These are phyloP conservation scores for Xylariaceae sp. DNA, from an alignment of 2,329 filamentous ascomycete species.

Conservation along the genomic window DNA sequence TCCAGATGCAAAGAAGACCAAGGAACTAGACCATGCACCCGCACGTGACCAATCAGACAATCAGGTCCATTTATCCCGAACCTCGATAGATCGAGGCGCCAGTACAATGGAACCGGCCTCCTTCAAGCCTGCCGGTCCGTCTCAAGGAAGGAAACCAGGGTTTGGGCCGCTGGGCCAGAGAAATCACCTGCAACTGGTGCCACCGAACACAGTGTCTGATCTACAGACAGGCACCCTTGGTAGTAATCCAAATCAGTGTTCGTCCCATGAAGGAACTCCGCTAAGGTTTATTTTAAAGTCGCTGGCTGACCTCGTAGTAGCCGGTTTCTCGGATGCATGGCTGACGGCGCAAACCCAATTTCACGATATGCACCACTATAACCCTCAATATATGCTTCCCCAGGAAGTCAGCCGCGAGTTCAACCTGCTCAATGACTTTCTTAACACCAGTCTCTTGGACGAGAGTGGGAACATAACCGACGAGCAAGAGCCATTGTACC, in stretches of 20 bases:
- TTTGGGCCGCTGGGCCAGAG: constrained; percentile 45
- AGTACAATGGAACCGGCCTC: constrained; percentile 52
- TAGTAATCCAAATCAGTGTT: constrained; percentile 69
- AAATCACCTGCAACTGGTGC: constrained; percentile 61
- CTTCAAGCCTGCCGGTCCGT: constrained; percentile 34
- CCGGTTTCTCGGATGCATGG: constrained; percentile 79
- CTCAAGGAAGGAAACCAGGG: constrained; percentile 38
- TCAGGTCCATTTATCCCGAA: constrained; percentile 47
- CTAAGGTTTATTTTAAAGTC: constrained; percentile 19
- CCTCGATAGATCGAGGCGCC: constrained; percentile 49
- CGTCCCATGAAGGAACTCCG: constrained; percentile 39
- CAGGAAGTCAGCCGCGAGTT: constrained; percentile 96
- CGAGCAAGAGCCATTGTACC: constrained; percentile 48
- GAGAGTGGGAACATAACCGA: constrained; percentile 68
- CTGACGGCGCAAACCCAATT: constrained; percentile 74
- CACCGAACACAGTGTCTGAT: constrained; percentile 63
- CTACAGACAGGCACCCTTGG: constrained; percentile 57
- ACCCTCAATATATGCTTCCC: constrained; percentile 88
- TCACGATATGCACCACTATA: constrained; percentile 90
- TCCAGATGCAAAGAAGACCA: constrained; percentile 71
- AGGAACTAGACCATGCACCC: constrained; percentile 55
- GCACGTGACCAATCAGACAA: constrained; percentile 57
- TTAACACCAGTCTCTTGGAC: constrained; percentile 86
- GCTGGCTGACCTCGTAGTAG: constrained; percentile 48
- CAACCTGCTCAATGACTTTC: constrained; percentile 92